These are phyloP conservation scores for Phytophthora pluvialis DNA, from an alignment of 352 stramenopile species.

Conservation along the genomic window DNA sequence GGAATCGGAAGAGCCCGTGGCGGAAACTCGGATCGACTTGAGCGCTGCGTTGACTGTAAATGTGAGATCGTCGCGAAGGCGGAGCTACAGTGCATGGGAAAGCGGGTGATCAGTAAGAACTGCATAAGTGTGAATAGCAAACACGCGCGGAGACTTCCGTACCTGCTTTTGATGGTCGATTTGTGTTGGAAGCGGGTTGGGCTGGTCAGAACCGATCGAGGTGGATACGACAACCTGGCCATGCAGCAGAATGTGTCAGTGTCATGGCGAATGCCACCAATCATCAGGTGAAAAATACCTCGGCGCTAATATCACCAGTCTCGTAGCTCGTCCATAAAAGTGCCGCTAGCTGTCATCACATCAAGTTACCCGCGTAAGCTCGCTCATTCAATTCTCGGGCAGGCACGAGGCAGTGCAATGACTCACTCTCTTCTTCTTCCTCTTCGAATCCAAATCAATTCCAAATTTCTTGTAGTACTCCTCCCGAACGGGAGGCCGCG, in stretches of 20 bases:
- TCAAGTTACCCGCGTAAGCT: neutral
- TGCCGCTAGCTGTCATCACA: constrained; percentile 47
- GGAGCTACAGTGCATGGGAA: constrained; percentile 41
- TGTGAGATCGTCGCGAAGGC: constrained; percentile 73
- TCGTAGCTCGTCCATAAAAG: constrained; percentile 73
- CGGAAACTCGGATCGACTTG: constrained; percentile 68
- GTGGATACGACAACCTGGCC: constrained; percentile 60
- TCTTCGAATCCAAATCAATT: constrained; percentile 59
- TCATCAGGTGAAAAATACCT: constrained; percentile 39
- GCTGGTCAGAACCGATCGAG: constrained; percentile 57
- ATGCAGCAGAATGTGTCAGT: neutral
- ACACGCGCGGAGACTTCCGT: neutral
- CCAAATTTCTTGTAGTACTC: constrained; percentile 76
- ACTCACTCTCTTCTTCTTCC: constrained; percentile 74
- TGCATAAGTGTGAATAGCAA: neutral
- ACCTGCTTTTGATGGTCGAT: constrained; percentile 81
- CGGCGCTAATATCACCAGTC: constrained; percentile 59
- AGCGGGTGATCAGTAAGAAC: constrained; percentile 3
- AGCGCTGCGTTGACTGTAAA: constrained; percentile 84
- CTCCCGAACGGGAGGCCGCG: constrained; percentile 38
- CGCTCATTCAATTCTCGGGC: neutral
- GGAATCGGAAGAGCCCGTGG: neutral
- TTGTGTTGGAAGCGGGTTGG: constrained; percentile 55
- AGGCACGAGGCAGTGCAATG: neutral
- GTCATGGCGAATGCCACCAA: neutral